phyloP scores from a whole-genome alignment of 371 early-diverging fungal genomes.

The Mortierella sp. region DNA sequence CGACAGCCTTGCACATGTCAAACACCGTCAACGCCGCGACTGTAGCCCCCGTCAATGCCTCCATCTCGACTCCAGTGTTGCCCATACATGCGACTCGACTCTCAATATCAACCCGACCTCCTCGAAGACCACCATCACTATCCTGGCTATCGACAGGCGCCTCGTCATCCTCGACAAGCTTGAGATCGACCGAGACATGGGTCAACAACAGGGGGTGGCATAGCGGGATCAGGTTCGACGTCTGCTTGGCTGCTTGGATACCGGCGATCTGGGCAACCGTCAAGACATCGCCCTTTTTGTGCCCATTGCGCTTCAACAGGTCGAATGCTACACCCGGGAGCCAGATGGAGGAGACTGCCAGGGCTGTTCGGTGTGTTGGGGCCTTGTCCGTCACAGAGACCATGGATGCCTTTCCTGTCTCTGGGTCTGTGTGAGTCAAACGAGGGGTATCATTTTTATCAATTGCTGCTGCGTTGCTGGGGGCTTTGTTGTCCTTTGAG shows the following conservation, averaged over 20 bases:
- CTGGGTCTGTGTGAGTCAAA: constrained; percentile 83
- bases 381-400: constrained; percentile 84
- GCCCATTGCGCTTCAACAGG: constrained; percentile 69
- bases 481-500: too few relatives aligned
- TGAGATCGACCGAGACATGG: constrained; percentile 75
- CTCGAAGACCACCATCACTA: neutral
- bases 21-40: constrained; percentile 68
- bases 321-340: constrained; percentile 72
- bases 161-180: constrained; percentile 58
- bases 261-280: constrained; percentile 92
- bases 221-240: constrained; percentile 86
- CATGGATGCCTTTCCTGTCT: constrained; percentile 85
- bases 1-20: constrained; percentile 65
- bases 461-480: neutral
- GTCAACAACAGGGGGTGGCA: constrained; percentile 90
- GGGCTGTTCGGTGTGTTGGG: constrained; percentile 77
- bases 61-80: constrained; percentile 96
- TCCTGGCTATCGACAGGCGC: constrained; percentile 37
- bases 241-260: constrained; percentile 92
- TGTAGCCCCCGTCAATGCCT: constrained; percentile 88
- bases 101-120: constrained; percentile 62
- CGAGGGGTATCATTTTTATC: constrained; percentile 17
- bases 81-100: constrained; percentile 82
- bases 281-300: constrained; percentile 90
- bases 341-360: constrained; percentile 77